Evolutionary conservation across 805 yeast genomes (phyloP).

Genomic region (Zygoascus biomembranicola): DNA sequence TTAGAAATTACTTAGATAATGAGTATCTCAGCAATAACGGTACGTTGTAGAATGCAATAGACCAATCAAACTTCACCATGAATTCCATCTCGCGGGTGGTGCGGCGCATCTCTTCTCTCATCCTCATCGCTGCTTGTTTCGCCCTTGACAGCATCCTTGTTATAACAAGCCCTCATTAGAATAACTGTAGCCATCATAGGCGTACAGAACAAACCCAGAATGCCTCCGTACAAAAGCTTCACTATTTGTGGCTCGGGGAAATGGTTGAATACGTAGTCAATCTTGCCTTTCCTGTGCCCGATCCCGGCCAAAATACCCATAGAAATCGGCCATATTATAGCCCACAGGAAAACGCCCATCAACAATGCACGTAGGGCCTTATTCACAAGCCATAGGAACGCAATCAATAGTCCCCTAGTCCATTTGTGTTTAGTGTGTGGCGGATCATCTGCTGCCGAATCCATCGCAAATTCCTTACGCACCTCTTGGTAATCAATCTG

Average conservation of each 20-base stretch:
- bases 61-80: too few species aligned
- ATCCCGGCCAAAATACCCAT: slow-evolving; percentile 1
- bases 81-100: too few species aligned
- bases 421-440: background rate
- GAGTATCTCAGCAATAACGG: too few species aligned
- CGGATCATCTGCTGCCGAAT: background rate
- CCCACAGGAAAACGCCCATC: background rate
- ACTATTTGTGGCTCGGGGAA: background rate
- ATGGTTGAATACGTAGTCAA: background rate
- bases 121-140: background rate
- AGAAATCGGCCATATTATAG: slow-evolving; percentile 1
- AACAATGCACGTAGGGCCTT: background rate
- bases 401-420: background rate
- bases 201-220: background rate
- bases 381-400: slow-evolving; percentile 1
- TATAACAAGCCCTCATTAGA: background rate
- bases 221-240: background rate
- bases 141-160: background rate
- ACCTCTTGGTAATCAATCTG: background rate
- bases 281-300: background rate
- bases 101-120: too few species aligned
- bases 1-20: too few species aligned
- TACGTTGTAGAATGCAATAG: too few species aligned
- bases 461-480: background rate
- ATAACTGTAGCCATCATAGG: slow-evolving; percentile 1